Percentiles rank a stretch among this genome's conserved stretches.
These are phyloP conservation scores for Raffaelea albimanens DNA, from an alignment of 2,329 filamentous ascomycete genomes.

Conservation along the genomic window DNA sequence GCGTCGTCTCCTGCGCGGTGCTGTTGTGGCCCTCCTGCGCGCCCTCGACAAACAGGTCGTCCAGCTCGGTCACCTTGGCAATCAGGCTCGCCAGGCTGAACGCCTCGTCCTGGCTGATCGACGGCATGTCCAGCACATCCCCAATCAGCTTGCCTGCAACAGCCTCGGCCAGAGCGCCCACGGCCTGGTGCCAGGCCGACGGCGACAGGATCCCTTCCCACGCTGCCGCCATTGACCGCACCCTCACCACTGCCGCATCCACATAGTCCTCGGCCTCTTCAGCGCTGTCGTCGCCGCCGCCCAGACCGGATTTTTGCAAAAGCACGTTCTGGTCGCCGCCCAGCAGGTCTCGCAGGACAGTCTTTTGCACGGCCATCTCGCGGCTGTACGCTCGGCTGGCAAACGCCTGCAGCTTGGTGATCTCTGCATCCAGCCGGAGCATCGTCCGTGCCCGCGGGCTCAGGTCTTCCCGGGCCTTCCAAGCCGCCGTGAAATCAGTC, in stretches of 20 bases:
- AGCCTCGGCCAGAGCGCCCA: slow-evolving; percentile 50
- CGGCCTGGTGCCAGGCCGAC: slow-evolving; percentile 54
- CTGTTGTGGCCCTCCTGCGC: no score
- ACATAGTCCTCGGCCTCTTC: slow-evolving; percentile 43
- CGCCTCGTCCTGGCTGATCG: slow-evolving; percentile 55
- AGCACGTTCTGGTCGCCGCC: slow-evolving; percentile 51
- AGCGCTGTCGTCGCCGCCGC: not conserved
- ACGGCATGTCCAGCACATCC: slow-evolving; percentile 52
- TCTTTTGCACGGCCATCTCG: slow-evolving; percentile 52
- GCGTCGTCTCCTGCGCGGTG: slow-evolving; percentile 18
- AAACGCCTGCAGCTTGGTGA: slow-evolving; percentile 49
- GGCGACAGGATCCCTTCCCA: slow-evolving; percentile 51
- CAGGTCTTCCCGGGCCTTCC: slow-evolving; percentile 46
- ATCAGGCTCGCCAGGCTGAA: slow-evolving; percentile 53
- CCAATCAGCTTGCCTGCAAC: slow-evolving; percentile 49
- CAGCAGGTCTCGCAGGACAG: slow-evolving; percentile 50
- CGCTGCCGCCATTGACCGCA: slow-evolving; percentile 41
- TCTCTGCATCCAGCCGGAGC: slow-evolving; percentile 50
- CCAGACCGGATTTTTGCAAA: slow-evolving; percentile 27
- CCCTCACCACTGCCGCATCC: slow-evolving; percentile 41
- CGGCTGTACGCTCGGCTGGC: slow-evolving; percentile 52
- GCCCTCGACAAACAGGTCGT: slow-evolving; percentile 45
- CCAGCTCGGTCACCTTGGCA: slow-evolving; percentile 44
- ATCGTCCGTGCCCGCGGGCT: slow-evolving; percentile 39
- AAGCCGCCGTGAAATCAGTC: slow-evolving; percentile 34